These are phyloP conservation scores for Climacium dendroides DNA, from an alignment of 225 moss, liverwort and hornwort genomes.

Conservation along the genomic window DNA sequence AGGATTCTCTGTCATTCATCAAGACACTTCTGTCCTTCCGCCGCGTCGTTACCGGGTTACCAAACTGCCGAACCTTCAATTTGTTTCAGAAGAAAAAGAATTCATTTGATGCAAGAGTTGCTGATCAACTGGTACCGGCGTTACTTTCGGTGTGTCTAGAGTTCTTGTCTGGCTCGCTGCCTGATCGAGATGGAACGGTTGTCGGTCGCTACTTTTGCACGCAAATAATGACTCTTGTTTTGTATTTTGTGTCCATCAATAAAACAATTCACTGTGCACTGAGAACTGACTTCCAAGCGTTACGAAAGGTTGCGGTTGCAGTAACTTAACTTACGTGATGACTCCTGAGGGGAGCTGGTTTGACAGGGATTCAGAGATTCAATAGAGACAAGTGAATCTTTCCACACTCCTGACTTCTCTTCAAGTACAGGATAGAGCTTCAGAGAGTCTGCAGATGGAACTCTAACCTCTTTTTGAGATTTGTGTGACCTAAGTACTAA, in stretches of 20 bases:
- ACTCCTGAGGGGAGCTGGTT: not conserved
- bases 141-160: not conserved
- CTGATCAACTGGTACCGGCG: not conserved
- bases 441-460: not conserved
- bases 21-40: too few species aligned
- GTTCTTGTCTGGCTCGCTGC: not conserved
- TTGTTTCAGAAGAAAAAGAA: not conserved
- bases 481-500: not conserved
- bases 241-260: not conserved
- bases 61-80: not conserved
- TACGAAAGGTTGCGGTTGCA: not conserved
- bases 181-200: not conserved
- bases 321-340: not conserved
- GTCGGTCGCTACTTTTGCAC: not conserved
- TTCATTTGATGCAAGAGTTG: not conserved
- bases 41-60: not conserved
- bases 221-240: not conserved
- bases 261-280: not conserved
- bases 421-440: not conserved
- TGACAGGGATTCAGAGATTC: not conserved
- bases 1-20: not conserved
- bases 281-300: not conserved
- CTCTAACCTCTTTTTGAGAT: not conserved
- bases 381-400: not conserved
- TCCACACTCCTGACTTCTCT: not conserved